A percentile compares a stretch with the other conserved stretches of the same genome.
These are phyloP conservation scores for Lathyrus sativus DNA, from an alignment of 306 rosid genomes.

Conservation along the genomic window DNA sequence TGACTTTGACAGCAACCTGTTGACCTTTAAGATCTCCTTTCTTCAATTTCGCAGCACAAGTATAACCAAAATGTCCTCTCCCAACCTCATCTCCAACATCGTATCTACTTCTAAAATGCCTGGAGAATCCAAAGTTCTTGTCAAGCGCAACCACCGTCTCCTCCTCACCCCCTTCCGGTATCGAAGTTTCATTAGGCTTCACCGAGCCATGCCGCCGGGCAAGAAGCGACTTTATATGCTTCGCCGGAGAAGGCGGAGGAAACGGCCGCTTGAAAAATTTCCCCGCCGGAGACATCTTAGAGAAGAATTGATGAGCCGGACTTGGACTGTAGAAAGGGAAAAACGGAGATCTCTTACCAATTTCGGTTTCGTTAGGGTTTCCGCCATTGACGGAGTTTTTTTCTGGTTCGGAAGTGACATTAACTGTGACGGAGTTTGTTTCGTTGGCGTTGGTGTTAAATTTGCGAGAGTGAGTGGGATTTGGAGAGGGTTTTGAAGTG, in stretches of 20 bases:
- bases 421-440: conserved; percentile 32
- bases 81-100: conserved; percentile 89
- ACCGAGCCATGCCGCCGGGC: conserved; percentile 80
- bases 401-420: conserved; percentile 22
- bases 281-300: conserved; percentile 82
- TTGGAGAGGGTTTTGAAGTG: conserved; percentile 52
- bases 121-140: conserved; percentile 87
- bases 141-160: conserved; percentile 54
- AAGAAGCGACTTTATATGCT: conserved; percentile 69
- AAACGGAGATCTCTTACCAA: conserved; percentile 69
- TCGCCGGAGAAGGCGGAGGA: conserved; percentile 89
- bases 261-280: conserved; percentile 65
- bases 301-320: conserved; percentile 72
- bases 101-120: conserved; percentile 68
- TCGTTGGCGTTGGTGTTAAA: conserved; percentile 35
- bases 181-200: conserved; percentile 78
- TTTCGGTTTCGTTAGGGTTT: conserved; percentile 32
- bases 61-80: conserved; percentile 86
- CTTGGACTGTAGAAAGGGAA: conserved; percentile 81
- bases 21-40: conserved; percentile 80
- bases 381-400: conserved; percentile 42
- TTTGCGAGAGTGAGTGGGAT: conserved; percentile 22
- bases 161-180: conserved; percentile 69
- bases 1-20: conserved; percentile 86
- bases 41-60: conserved; percentile 71